Evolutionary conservation across 129 eudicot species (phyloP), one percentile per base, ranked within the genome.

Genomic region (Silybum marianum): DNA sequence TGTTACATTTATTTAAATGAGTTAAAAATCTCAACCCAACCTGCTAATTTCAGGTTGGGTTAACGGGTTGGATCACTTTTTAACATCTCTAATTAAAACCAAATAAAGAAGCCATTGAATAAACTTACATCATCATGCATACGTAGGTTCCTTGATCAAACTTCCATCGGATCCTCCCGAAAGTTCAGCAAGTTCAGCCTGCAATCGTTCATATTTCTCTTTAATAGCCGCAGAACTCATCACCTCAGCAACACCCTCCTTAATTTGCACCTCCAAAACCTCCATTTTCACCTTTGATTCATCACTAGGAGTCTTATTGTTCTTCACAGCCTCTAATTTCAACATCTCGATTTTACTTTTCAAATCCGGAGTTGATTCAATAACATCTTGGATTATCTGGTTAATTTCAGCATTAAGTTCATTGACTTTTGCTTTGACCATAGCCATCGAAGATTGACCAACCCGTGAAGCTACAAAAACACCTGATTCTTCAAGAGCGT

Each of bases 271-370:
- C 71, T 87, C 87, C 86, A 90, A 86, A 78, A 76, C 83, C 84
- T 68, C 87, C 78, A 94, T 89, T 89, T 87, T 94, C 7, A 65
- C 84, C 80, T 90, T 88, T 3, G 90, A 74, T 66, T 88, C 92
- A 34, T 88, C 51, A 81, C 80, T 87, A 42, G 96, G 91, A 26
- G 82, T 6, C 23, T 80, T 86, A 34, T 85, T 88, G 63, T 88
- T 88, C 76, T 84, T 91, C 26, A 40, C 81, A 13, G 75, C 83
- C 84, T 87, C 96, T 42, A 76, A 21, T 71, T 89, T 92, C 73
- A 94, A 73, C 85, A 80, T 44, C 70, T 92, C 91, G 1, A 92
- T 84, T 72, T 86, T 92, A 62, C 80, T 87, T 71, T 88, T 92
- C 86, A 94, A 75, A 54, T 89, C 91, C 11, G 86, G 86, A n/a